Base-by-base conservation (phyloP, 371 early-diverging fungal genomes). In the Apophysomyces trapeziformis region DNA sequence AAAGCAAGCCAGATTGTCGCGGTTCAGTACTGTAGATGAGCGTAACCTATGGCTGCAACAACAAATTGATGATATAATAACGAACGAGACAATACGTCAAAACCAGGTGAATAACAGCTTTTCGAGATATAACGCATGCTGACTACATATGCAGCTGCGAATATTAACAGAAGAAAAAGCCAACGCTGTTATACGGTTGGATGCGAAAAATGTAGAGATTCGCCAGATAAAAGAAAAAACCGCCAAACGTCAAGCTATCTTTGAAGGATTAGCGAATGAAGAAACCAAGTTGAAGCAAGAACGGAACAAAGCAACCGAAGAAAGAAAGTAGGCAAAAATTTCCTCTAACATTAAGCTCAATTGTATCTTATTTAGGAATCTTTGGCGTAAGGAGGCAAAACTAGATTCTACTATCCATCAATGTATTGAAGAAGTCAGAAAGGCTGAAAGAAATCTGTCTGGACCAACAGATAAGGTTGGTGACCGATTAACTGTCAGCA, bases 381-480 rank as follows among this genome's bases (percentile, higher is more conserved):
- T 95, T 8, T 99, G 99, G 99, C 88, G 94, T 59, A 92, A 93
- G 66, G 97, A 98, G 68, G 93, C 92, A 12, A 83, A 89, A 64
- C 57, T 92, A 61, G 92, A 90, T 58, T 85, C 91, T 12, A 75
- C 86, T 18, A 59, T 91, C 32, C 86, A 88, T 45, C 89, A 88
- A 35, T 79, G 86, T 45, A 81, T 84, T 14, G 92, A 93, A 18
- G 95, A 96, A 68, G 78, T 89, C 7, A 85, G 88, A 26, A 92
- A 89, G 56, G 86, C 88, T 13, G 96, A 96, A 66, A 78, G 93
- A 43, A 74, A 71, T 0, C 72, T 98, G 12, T 78, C 89, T 44
- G 77, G 89, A 13, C 87, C 92, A 1, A 89, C 96, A 79, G 95
- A 96, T 65, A 85, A 93, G 65, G 89, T 89, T 71, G 58, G 68